Base-by-base conservation (phyloP, 192 early-diverging fungal species). In the Diversispora eburnea region DNA sequence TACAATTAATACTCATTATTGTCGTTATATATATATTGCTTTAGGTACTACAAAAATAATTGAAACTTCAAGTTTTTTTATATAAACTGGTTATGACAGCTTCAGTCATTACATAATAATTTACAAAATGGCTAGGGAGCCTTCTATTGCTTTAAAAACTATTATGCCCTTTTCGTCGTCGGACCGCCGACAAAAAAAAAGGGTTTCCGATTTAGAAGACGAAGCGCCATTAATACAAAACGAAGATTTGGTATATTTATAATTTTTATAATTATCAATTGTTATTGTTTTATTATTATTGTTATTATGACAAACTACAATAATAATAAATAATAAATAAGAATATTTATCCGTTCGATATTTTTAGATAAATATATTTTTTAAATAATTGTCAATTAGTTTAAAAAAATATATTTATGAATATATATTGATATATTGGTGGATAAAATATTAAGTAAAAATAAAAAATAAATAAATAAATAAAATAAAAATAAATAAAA, bases 61-160 rank as follows among this genome's bases (percentile, higher is more conserved):
- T 33, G 25, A 33, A 33, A 33, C 25, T 33, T 33, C 25, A 33
- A 33, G 25, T 33, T 33, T 33, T 33, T 54, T 17, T 54, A 10
- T 54, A 17, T 54, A 54, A 54, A 54, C 51, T 17, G 51, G 51
- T 54, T 17, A 17, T 54, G 51, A 54, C 51, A 7, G 12, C 51
- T 54, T 54, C n/a, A 33, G 25, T 33, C 2, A 33, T 33, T 33
- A 33, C 25, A 33, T 33, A 33, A 33, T 54, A 17, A 4, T 54
- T 8, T 51, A 51, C 4, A 54, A 54, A 58, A 70, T 70, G 69
- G 69, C 39, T 39, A 70, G 55, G 54, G 69, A 70, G 13, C 55
- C 69, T 70, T 70, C 69, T 19, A 70, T 70, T 15, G 49, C 69
- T 42, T 57, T 70, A 58, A 70, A 72, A 60, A 62, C 57, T 49